phyloP scores from a whole-genome alignment of 108 stramenopile genomes.

The Stephanodiscus triporus region DNA sequence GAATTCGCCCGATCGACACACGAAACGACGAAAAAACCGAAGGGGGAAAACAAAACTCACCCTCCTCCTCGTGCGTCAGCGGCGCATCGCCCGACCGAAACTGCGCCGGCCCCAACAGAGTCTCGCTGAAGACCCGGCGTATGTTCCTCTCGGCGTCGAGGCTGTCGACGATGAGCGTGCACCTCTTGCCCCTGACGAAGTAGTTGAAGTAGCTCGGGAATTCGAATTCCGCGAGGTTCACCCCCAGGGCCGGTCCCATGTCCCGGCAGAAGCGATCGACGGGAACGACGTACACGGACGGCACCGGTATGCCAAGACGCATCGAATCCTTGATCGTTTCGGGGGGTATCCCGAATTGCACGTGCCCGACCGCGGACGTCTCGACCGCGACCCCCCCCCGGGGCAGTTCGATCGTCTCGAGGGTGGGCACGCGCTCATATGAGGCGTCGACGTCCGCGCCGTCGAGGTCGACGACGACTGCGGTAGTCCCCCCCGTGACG shows the following conservation, averaged over 20 bases:
- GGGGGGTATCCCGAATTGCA: conserved; percentile 95
- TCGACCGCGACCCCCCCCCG: conserved; percentile 83
- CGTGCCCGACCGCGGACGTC: conserved; percentile 73
- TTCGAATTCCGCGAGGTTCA: conserved; percentile 95
- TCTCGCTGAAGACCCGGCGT: conserved; percentile 82
- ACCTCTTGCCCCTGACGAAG: conserved; percentile 84
- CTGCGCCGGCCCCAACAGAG: conserved; percentile 80
- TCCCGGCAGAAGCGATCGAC: conserved; percentile 90
- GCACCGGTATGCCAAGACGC: conserved; percentile 81
- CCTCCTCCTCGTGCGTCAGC: conserved; percentile 61
- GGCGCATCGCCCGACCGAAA: conserved; percentile 64
- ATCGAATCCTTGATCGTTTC: conserved; percentile 97
- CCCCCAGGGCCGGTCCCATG: conserved; percentile 89
- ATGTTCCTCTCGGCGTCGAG: conserved; percentile 84
- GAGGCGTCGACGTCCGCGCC: conserved; percentile 42
- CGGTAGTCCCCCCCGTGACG: not conserved
- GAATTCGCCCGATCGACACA: too few relatives aligned
- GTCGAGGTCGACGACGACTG: conserved; percentile 20
- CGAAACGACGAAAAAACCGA: too few relatives aligned
- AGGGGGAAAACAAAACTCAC: not conserved
- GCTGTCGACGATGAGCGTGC: conserved; percentile 86
- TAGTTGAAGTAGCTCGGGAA: conserved; percentile 97
- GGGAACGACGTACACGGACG: conserved; percentile 90
- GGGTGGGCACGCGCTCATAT: conserved; percentile 66
- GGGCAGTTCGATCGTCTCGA: conserved; percentile 76